A percentile compares a stretch with the other conserved stretches of the same genome.
phyloP scores from a whole-genome alignment of 2,329 filamentous ascomycete genomes.

The Lasiodiplodia sp. region DNA sequence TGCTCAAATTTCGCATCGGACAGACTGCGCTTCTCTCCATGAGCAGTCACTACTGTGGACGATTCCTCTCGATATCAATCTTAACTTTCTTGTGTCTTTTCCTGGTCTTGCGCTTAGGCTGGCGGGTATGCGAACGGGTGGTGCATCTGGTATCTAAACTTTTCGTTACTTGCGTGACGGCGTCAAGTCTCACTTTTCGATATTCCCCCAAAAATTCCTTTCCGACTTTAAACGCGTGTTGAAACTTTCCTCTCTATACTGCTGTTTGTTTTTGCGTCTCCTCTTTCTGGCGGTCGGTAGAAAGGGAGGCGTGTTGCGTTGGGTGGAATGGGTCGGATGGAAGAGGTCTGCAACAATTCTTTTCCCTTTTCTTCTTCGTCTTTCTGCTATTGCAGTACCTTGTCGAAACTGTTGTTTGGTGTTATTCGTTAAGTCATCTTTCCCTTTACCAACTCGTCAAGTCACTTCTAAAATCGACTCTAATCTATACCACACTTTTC shows the following conservation, averaged over 20 bases:
- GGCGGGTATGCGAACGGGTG: slow-evolving; percentile 22
- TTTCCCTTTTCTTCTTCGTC: neutral
- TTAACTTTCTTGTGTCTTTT: slow-evolving; percentile 22
- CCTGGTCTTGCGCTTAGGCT: slow-evolving; percentile 18
- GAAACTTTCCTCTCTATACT: slow-evolving; percentile 19
- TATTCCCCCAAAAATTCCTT: slow-evolving; percentile 27
- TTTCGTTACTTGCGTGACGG: slow-evolving; percentile 22
- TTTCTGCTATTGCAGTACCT: neutral
- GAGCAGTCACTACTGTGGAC: slow-evolving; percentile 16
- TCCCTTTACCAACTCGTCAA: slow-evolving; percentile 9
- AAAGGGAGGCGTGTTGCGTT: slow-evolving; percentile 15
- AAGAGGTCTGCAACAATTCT: slow-evolving; percentile 7
- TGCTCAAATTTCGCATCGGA: slow-evolving; percentile 16
- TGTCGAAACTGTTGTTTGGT: slow-evolving; percentile 6
- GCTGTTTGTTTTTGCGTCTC: neutral
- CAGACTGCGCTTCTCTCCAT: slow-evolving; percentile 14
- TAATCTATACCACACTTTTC: slow-evolving; percentile 25
- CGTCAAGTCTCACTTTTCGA: slow-evolving; percentile 26
- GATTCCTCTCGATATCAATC: slow-evolving; percentile 21
- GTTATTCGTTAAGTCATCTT: neutral
- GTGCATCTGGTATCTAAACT: slow-evolving; percentile 28
- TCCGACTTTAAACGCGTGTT: slow-evolving; percentile 3
- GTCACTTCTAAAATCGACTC: slow-evolving; percentile 22
- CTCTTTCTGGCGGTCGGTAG: slow-evolving; percentile 5
- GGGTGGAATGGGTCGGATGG: slow-evolving; percentile 16